phyloP scores from a whole-genome alignment of 2,329 filamentous ascomycete species.

The Pseudocercospora eumusae region DNA sequence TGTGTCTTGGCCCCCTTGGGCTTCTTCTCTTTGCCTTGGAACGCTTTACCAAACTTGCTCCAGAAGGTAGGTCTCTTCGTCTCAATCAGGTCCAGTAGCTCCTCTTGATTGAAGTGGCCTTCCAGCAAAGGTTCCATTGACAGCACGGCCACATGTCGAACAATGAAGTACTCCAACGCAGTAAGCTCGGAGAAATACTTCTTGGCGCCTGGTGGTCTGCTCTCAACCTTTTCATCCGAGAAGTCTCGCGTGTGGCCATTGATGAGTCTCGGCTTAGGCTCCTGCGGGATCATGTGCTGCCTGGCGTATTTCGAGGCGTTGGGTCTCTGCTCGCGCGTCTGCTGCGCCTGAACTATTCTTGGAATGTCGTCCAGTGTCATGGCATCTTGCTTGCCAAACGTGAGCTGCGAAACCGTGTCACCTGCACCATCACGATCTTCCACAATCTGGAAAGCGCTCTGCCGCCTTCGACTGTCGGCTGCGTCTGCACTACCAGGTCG shows the following conservation, averaged over 20 bases:
- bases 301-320: slow-evolving; percentile 76
- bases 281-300: slow-evolving; percentile 65
- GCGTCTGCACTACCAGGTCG: slow-evolving; percentile 72
- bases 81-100: slow-evolving; percentile 89
- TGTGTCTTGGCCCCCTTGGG: slow-evolving; percentile 86
- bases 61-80: slow-evolving; percentile 92
- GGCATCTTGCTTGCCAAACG: slow-evolving; percentile 86
- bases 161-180: slow-evolving; percentile 94
- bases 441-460: slow-evolving; percentile 67
- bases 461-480: slow-evolving; percentile 35
- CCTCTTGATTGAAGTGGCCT: slow-evolving; percentile 87
- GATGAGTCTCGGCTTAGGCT: slow-evolving; percentile 68
- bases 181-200: slow-evolving; percentile 96
- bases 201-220: slow-evolving; percentile 52
- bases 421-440: slow-evolving; percentile 72
- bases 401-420: slow-evolving; percentile 70
- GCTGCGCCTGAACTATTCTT: slow-evolving; percentile 90
- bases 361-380: slow-evolving; percentile 95
- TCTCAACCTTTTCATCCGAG: slow-evolving; percentile 55
- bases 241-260: slow-evolving; percentile 69
- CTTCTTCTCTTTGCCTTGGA: slow-evolving; percentile 64
- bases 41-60: slow-evolving; percentile 97
- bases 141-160: slow-evolving; percentile 89
- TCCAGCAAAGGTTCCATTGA: slow-evolving; percentile 93
- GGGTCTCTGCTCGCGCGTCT: slow-evolving; percentile 85